Evolutionary conservation across 352 stramenopile genomes (phyloP), one percentile per base, ranked within the genome.

Genomic region (Phytophthora brassicae): DNA sequence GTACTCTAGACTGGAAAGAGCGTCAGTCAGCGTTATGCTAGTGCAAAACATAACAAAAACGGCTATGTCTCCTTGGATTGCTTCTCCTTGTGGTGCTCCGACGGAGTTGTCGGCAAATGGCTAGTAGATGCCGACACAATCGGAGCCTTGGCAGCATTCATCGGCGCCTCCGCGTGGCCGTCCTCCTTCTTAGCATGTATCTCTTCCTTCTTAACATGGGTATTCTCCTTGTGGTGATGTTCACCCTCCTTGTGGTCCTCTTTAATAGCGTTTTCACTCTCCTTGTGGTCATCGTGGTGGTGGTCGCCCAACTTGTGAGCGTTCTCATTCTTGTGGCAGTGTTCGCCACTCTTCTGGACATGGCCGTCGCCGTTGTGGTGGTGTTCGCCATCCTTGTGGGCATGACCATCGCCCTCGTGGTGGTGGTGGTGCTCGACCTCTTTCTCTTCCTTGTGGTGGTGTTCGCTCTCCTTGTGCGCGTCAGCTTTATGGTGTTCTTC

Each of bases 41-140:
- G 13, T 14, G 52, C 28, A 14, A 8, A n/a, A 31, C n/a, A n/a
- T n/a, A 41, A 7, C 19, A 28, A 49, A 50, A 28, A 23, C 13
- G 26, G n/a, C 58, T 63, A 70, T 16, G 31, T 19, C 36, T 70
- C 63, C 45, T 70, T 70, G 9, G 50, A 57, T 9, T 56, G 49
- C 19, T 66, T 70, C 0, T 57, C 57, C 28, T 51, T 35, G 22
- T 63, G 28, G 56, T 62, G 50, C 56, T 58, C 44, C 4, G 56
- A 62, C 36, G 39, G 13, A 51, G 56, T 13, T 23, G 7, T 28
- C 0, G 63, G 63, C 23, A 70, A 19, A 9, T 62, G 38, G 31
- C 63, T 42, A 8, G 63, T 70, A 28, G 63, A 70, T 41, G 56
- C 47, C 7, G 56, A 70, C 7, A 31, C 26, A 11, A 35, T 48